These are phyloP conservation scores for Thalia dealbata DNA, from an alignment of 176 grass and related monocot genomes.

Conservation along the genomic window DNA sequence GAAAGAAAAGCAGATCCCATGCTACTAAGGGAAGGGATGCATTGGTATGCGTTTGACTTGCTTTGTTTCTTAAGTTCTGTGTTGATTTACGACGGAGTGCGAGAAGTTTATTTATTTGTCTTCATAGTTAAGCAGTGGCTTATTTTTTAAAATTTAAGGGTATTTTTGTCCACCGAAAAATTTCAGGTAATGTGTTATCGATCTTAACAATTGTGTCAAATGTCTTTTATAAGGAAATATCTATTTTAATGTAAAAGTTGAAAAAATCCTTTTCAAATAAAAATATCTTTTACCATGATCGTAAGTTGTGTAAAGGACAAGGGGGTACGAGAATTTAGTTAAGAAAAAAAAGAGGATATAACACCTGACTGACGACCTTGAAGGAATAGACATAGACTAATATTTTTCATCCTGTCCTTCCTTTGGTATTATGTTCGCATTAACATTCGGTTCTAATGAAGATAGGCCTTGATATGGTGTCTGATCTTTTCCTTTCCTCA, in stretches of 20 bases:
- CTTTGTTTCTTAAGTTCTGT: background rate
- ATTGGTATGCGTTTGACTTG: background rate
- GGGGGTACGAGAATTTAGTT: no score
- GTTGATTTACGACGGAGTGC: background rate
- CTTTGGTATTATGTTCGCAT: background rate
- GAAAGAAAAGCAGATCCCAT: slow-evolving; percentile 24
- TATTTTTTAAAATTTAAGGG: background rate
- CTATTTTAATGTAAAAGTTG: no score
- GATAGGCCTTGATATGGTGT: background rate
- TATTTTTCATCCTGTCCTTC: no score
- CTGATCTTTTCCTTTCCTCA: background rate
- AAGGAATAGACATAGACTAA: no score
- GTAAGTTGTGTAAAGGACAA: no score
- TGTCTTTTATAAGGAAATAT: no score
- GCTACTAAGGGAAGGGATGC: slow-evolving; percentile 17
- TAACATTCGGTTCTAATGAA: background rate
- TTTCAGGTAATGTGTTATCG: background rate
- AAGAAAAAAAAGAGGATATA: no score
- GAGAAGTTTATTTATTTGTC: background rate
- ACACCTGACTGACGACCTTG: background rate
- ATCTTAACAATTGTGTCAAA: no score
- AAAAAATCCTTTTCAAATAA: no score
- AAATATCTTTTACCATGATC: no score
- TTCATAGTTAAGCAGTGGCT: background rate
- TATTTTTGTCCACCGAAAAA: background rate